Base-by-base conservation (phyloP, 1,139 yeast species). In the Zhuliangozyma blackwelliae region DNA sequence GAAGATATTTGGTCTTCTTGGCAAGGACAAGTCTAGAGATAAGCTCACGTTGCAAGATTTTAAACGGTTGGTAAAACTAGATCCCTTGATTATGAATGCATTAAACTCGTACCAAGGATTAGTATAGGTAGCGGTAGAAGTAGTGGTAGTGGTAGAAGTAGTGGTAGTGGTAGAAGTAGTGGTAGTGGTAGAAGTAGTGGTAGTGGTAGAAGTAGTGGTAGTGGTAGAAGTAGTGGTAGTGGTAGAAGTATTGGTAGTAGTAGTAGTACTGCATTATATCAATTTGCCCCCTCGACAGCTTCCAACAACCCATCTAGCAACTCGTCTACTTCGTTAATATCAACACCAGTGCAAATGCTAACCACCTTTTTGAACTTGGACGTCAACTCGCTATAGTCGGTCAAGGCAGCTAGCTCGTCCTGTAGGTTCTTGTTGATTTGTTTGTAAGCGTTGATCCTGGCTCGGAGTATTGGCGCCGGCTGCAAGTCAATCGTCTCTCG, bases 331-430 rank as follows among this genome's bases (percentile, higher is more conserved):
- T 83, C 83, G 47, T 66, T 63, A 30, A 69, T 59, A 32, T 80
- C 87, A 21, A 89, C 94, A 16, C 94, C 92, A 4, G 96, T 85
- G 64, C 97, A 90, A 39, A 88, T 70, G 31, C 96, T 82, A 28
- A 92, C 92, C 19, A 92, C 96, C 50, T 86, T 76, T 52, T 94
- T 80, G 63, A 89, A 92, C 57, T 90, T 90, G 27, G 79, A 72
- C 43, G 95, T 96, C 40, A 90, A 68, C 45, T 76, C 82, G 28
- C 77, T 71, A 40, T 82, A 70, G 37, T 71, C 70, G 31, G 64
- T 58, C 43, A 87, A 65, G n/a, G 45, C 41, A 31, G 61, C 64
- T 34, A 65, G 61, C 50, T 86, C 89, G 47, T 77, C 77, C 44
- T 77, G 78, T 26, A 62, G 46, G 11, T 46, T 52, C 2, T 43